phyloP scores from a whole-genome alignment of 2,329 filamentous ascomycete species.

The Fusarium pseudograminearum region DNA sequence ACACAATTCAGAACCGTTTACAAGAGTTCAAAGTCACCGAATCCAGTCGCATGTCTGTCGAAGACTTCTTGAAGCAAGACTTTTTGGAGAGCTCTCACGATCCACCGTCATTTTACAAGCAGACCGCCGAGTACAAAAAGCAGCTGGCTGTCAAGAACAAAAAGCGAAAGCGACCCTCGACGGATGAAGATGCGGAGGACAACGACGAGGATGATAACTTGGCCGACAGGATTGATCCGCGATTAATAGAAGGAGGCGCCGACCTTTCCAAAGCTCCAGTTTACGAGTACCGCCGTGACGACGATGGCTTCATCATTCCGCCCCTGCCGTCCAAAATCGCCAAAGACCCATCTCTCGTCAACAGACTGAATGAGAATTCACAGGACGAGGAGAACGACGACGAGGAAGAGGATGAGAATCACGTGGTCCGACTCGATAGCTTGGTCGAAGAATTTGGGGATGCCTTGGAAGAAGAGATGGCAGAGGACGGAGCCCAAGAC shows the following conservation, averaged over 20 bases:
- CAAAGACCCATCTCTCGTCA: slow-evolving; percentile 48
- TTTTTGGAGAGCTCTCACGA: slow-evolving; percentile 80
- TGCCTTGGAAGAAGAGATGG: slow-evolving; percentile 50
- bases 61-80: slow-evolving; percentile 81
- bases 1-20: slow-evolving; percentile 90
- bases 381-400: slow-evolving; percentile 5
- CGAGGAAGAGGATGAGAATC: slow-evolving; percentile 35
- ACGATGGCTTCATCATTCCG: slow-evolving; percentile 77
- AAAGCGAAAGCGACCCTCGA: slow-evolving; percentile 59
- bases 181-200: slow-evolving; percentile 45
- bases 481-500: slow-evolving; percentile 23
- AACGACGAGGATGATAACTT: slow-evolving; percentile 28
- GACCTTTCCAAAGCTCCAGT: slow-evolving; percentile 53
- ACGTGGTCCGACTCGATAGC: slow-evolving; percentile 53
- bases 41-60: slow-evolving; percentile 85
- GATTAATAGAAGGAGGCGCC: slow-evolving; percentile 49
- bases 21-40: slow-evolving; percentile 92
- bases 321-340: slow-evolving; percentile 58
- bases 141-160: slow-evolving; percentile 62
- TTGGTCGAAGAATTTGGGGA: slow-evolving; percentile 62
- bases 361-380: slow-evolving; percentile 29
- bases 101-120: slow-evolving; percentile 83
- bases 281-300: slow-evolving; percentile 64
- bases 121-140: slow-evolving; percentile 69
- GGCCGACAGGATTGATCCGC: slow-evolving; percentile 24